A percentile compares a stretch with the other conserved stretches of the same genome.
Conservation (phyloP, 148 eudicot genomes). For the Chenopodium quinoa region DNA sequence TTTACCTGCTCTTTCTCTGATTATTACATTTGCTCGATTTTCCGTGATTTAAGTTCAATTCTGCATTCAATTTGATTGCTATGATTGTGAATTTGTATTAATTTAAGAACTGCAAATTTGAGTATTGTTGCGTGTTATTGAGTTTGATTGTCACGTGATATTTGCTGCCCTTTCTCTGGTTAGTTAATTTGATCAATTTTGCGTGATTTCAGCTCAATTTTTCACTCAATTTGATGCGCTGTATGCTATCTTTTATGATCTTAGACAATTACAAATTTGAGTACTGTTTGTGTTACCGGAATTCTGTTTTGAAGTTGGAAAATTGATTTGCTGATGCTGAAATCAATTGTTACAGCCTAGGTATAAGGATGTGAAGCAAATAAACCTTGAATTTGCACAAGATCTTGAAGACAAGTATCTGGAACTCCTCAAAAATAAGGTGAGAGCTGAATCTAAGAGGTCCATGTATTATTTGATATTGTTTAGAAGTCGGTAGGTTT, state of each 20-base stretch:
- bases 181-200: too few relatives aligned
- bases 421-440: slow-evolving; percentile 62
- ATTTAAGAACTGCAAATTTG: not conserved
- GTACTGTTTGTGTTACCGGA: not conserved
- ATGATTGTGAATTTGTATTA: not conserved
- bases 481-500: not conserved
- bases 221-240: too few relatives aligned
- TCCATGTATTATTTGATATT: not conserved
- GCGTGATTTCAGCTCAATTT: too few relatives aligned
- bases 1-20: not conserved
- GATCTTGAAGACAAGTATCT: slow-evolving; percentile 82
- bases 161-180: too few relatives aligned
- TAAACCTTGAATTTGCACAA: slow-evolving; percentile 88
- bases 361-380: slow-evolving; percentile 67
- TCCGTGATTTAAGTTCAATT: not conserved
- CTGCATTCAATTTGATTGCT: not conserved
- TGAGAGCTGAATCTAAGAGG: slow-evolving; percentile 16
- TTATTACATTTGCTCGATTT: not conserved
- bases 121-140: not conserved
- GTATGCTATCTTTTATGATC: too few relatives aligned
- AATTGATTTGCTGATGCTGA: not conserved
- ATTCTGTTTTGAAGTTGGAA: not conserved
- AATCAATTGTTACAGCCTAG: slow-evolving; percentile 50
- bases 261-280: too few relatives aligned
- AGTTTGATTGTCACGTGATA: too few relatives aligned